A percentile compares a stretch with the other conserved stretches of the same genome.
phyloP scores from a whole-genome alignment of 2,329 filamentous ascomycete species.

The Helicocarpus griseus region DNA sequence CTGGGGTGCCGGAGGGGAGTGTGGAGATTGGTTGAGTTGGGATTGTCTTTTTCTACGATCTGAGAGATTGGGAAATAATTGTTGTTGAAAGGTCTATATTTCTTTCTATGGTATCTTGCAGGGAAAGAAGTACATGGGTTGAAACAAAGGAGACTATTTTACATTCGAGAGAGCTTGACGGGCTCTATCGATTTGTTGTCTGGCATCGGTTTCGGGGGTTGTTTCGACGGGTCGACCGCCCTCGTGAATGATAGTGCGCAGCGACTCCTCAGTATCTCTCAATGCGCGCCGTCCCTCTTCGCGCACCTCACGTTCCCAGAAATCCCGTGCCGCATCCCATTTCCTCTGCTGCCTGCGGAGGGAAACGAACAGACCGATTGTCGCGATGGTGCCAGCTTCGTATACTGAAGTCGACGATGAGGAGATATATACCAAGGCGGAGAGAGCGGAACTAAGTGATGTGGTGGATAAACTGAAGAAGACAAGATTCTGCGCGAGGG shows the following conservation, averaged over 20 bases:
- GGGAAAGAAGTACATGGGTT: slow-evolving; percentile 10
- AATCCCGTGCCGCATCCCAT: slow-evolving; percentile 46
- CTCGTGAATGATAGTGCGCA: slow-evolving; percentile 38
- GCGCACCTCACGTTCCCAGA: slow-evolving; percentile 44
- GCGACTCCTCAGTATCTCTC: slow-evolving; percentile 42
- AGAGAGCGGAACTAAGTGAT: slow-evolving; percentile 49
- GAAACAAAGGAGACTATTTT: slow-evolving; percentile 9
- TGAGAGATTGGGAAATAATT: background rate
- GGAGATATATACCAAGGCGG: slow-evolving; percentile 47
- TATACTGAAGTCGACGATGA: slow-evolving; percentile 43
- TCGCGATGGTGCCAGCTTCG: slow-evolving; percentile 50
- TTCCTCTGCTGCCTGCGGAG: slow-evolving; percentile 48
- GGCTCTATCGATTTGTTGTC: slow-evolving; percentile 37
- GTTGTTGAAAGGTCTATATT: background rate
- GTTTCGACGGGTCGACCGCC: slow-evolving; percentile 31
- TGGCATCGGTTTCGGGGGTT: slow-evolving; percentile 26
- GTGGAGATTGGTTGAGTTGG: slow-evolving; percentile 29
- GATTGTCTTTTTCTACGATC: background rate
- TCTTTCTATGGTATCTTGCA: slow-evolving; percentile 1
- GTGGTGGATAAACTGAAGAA: slow-evolving; percentile 67
- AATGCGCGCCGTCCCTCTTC: slow-evolving; percentile 50
- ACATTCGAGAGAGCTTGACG: slow-evolving; percentile 36
- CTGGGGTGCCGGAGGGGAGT: slow-evolving; percentile 37
- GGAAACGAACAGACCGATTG: slow-evolving; percentile 49
- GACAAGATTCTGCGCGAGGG: slow-evolving; percentile 63